phyloP scores from a whole-genome alignment of 1,284 basidiomycete genomes.

The Microbotryum silenes-acaulis region DNA sequence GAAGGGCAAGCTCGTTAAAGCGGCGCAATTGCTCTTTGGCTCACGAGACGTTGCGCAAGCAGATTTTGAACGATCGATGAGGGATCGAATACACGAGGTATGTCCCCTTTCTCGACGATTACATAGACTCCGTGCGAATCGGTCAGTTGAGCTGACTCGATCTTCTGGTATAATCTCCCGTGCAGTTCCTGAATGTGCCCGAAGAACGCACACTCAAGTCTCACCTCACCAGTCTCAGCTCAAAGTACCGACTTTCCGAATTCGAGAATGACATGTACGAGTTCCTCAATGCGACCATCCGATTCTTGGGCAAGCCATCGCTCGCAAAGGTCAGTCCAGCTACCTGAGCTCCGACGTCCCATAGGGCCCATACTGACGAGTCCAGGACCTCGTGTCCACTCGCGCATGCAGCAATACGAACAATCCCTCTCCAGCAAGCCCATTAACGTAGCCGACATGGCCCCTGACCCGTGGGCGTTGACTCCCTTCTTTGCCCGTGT shows the following conservation, averaged over 20 bases:
- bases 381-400: no score
- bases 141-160: background rate
- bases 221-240: constrained; percentile 22
- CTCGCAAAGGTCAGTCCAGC: constrained; percentile 13
- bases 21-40: constrained; percentile 25
- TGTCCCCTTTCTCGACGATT: background rate
- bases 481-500: no score
- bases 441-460: no score
- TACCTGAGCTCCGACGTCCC: no score
- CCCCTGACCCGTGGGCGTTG: no score
- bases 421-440: no score
- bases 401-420: no score
- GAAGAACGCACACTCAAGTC: constrained; percentile 2
- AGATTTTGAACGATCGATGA: constrained; percentile 32
- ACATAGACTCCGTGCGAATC: background rate
- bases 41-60: constrained; percentile 28
- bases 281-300: constrained; percentile 19
- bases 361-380: no score
- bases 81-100: constrained; percentile 32
- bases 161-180: no score
- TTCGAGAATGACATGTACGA: constrained; percentile 29
- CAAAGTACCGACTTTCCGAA: constrained; percentile 25
- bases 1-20: constrained; percentile 11
- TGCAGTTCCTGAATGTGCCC: constrained; percentile 31
- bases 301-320: constrained; percentile 22